A percentile compares a stretch with the other conserved stretches of the same genome.
Conservation (phyloP, 345 rosid species). For the Cardamine occulta region DNA sequence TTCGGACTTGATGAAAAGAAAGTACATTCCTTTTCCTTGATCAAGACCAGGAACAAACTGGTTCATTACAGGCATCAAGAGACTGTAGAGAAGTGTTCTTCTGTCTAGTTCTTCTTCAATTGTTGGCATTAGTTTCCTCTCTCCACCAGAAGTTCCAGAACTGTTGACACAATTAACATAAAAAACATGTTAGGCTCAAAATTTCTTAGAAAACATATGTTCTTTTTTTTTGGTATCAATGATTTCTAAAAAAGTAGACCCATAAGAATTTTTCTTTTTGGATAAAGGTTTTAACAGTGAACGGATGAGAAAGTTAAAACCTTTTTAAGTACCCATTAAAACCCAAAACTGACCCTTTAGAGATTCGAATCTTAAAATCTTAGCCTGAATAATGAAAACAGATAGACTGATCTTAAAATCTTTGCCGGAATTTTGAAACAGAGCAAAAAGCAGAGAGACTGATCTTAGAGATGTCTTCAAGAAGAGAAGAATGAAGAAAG, state of each 20-base stretch:
- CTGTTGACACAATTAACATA: conserved; percentile 50
- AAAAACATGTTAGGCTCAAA: conserved; percentile 2
- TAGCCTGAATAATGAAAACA: conserved; percentile 22
- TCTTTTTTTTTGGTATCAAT: not conserved
- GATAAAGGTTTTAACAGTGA: conserved; percentile 42
- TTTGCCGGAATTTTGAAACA: not conserved
- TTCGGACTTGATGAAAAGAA: conserved; percentile 73
- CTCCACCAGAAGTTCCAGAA: conserved; percentile 96
- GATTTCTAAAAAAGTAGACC: conserved; percentile 24
- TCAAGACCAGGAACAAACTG: conserved; percentile 71
- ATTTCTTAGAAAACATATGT: not conserved
- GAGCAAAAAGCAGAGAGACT: not conserved
- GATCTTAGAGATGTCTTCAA: not conserved
- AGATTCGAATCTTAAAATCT: conserved; percentile 17
- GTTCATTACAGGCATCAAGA: conserved; percentile 81
- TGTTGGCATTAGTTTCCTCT: conserved; percentile 79
- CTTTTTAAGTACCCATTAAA: conserved; percentile 27
- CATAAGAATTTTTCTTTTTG: not conserved
- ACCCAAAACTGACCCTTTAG: not conserved
- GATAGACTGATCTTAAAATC: not conserved
- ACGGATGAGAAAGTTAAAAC: conserved; percentile 31
- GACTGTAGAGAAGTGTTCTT: conserved; percentile 66
- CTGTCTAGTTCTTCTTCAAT: conserved; percentile 73
- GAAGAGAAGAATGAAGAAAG: not conserved
- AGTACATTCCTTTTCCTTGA: conserved; percentile 82